A percentile compares a stretch with the other conserved stretches of the same genome.
These are phyloP conservation scores for Rehmannia glutinosa DNA, from an alignment of 257 asterid genomes.

Conservation along the genomic window DNA sequence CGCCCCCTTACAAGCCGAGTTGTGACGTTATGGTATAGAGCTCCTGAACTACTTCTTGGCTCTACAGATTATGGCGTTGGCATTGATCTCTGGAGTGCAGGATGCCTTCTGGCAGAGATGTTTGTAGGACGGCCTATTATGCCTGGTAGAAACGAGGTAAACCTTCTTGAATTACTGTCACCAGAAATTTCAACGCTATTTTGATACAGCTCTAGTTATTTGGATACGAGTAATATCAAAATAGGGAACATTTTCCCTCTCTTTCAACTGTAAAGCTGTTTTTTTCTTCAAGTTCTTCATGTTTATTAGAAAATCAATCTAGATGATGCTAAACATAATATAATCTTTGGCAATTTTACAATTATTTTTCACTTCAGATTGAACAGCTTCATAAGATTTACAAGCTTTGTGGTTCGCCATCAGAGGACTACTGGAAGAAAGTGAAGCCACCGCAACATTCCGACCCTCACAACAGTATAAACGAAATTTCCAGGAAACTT, in stretches of 20 bases:
- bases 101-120: constrained; percentile 78
- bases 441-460: constrained; percentile 72
- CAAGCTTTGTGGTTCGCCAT: constrained; percentile 80
- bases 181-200: no score
- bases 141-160: constrained; percentile 86
- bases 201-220: no score
- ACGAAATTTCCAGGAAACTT: constrained; percentile 45
- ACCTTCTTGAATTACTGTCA: no score
- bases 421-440: constrained; percentile 76
- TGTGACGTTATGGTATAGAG: constrained; percentile 85
- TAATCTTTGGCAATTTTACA: no score
- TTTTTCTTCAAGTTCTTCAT: constrained; percentile 11
- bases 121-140: constrained; percentile 63
- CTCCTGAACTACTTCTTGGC: constrained; percentile 75
- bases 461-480: constrained; percentile 59
- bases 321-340: no score
- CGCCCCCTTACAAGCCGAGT: constrained; percentile 64
- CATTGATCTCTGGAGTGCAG: constrained; percentile 81
- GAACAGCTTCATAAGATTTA: constrained; percentile 82
- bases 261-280: no score
- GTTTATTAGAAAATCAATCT: neutral
- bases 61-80: constrained; percentile 78
- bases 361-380: constrained; percentile 34
- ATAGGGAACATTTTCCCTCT: no score
- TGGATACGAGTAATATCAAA: no score